These are phyloP conservation scores for Hymenoscyphus salicellus DNA, from an alignment of 2,329 filamentous ascomycete genomes.

Conservation along the genomic window DNA sequence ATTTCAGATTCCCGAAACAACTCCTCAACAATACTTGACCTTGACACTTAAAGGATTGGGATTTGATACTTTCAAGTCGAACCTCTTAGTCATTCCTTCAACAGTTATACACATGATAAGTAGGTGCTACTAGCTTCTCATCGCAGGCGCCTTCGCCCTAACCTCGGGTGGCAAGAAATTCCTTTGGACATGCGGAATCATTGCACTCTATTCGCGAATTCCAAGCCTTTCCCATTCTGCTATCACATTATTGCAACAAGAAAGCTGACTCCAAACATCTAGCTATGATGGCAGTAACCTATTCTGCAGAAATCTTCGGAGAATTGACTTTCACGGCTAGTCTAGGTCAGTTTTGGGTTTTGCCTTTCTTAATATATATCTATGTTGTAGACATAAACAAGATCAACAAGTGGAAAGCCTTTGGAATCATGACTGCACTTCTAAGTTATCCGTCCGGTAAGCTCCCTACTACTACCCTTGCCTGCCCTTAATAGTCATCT, in stretches of 20 bases:
- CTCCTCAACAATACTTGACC: slow-evolving; percentile 26
- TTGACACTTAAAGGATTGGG: slow-evolving; percentile 28
- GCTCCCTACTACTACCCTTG: background rate
- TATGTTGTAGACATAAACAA: slow-evolving; percentile 18
- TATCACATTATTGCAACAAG: background rate
- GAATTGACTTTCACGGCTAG: slow-evolving; percentile 35
- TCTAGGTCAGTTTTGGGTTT: slow-evolving; percentile 41
- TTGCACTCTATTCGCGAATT: too few relatives aligned
- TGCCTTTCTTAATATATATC: slow-evolving; percentile 39
- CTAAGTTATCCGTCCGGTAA: slow-evolving; percentile 11
- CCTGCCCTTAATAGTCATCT: background rate
- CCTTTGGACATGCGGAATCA: too few relatives aligned
- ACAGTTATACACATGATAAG: slow-evolving; percentile 38
- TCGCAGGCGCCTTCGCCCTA: background rate
- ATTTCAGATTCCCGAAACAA: slow-evolving; percentile 26
- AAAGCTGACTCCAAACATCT: background rate
- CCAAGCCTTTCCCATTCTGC: too few relatives aligned
- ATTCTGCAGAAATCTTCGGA: slow-evolving; percentile 43
- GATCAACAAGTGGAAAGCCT: slow-evolving; percentile 20
- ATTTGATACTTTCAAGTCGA: slow-evolving; percentile 43
- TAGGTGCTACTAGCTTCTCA: background rate
- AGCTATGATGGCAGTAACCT: slow-evolving; percentile 45
- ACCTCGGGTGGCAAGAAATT: too few relatives aligned
- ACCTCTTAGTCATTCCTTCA: slow-evolving; percentile 45
- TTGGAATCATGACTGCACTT: slow-evolving; percentile 16